These are phyloP conservation scores for Heritiera fomes DNA, from an alignment of 345 rosid species.

Conservation along the genomic window DNA sequence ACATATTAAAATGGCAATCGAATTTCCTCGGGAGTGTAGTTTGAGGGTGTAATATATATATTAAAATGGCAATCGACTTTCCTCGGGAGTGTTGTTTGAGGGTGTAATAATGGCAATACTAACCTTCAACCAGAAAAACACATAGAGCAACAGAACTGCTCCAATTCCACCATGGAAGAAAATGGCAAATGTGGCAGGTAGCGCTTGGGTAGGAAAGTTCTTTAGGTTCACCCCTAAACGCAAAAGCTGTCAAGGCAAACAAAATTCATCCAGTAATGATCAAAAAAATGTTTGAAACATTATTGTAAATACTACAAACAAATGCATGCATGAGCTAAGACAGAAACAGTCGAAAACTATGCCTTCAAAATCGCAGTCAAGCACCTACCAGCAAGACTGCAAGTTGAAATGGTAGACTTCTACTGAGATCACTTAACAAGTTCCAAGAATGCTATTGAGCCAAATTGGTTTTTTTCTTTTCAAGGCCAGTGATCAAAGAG, in stretches of 20 bases:
- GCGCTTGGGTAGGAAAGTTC: constrained; percentile 72
- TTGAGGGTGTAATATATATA: background rate
- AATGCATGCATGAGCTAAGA: background rate
- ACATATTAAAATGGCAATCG: no score
- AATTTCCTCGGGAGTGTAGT: background rate
- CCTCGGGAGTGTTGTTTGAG: background rate
- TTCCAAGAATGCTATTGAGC: background rate
- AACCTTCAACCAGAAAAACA: constrained; percentile 96
- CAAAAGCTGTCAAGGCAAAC: constrained; percentile 49
- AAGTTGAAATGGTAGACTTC: background rate
- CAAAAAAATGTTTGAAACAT: background rate
- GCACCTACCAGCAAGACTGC: background rate
- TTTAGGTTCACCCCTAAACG: constrained; percentile 80
- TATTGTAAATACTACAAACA: background rate
- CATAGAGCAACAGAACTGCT: constrained; percentile 79
- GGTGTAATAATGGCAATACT: background rate
- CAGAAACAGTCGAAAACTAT: background rate
- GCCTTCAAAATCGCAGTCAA: background rate
- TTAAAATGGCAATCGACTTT: background rate
- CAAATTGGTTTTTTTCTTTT: background rate
- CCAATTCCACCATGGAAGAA: constrained; percentile 90
- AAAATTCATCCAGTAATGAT: background rate
- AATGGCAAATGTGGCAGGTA: constrained; percentile 63
- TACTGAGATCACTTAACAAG: background rate
- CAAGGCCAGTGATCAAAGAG: background rate